phyloP scores from a whole-genome alignment of 2,329 filamentous ascomycete genomes.

The Madurella mycetomatis region DNA sequence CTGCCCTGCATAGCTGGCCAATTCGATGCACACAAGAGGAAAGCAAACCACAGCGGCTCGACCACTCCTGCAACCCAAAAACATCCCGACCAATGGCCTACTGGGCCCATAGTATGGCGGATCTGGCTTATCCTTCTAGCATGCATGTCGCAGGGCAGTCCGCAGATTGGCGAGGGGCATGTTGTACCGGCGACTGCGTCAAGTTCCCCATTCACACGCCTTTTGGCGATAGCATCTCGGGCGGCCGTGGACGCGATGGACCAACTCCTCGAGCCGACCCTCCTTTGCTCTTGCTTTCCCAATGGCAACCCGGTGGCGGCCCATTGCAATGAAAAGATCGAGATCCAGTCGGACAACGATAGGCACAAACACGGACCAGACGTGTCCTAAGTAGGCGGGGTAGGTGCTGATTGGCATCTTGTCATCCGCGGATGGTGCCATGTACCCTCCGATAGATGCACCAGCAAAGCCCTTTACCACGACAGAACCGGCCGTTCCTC shows the following conservation, averaged over 20 bases:
- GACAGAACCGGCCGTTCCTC: not conserved
- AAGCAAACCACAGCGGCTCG: not conserved
- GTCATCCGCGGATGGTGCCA: not conserved
- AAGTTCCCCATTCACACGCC: too few relatives aligned
- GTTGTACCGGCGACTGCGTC: constrained; percentile 1
- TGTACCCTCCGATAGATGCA: not conserved
- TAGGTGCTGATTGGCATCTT: too few relatives aligned
- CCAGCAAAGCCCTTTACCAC: not conserved
- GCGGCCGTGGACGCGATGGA: too few relatives aligned
- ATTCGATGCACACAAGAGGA: too few relatives aligned
- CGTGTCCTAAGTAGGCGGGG: too few relatives aligned
- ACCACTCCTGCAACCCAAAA: constrained; percentile 12
- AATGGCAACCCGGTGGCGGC: not conserved
- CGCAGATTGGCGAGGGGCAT: constrained; percentile 15
- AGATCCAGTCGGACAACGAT: too few relatives aligned
- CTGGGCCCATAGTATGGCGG: not conserved
- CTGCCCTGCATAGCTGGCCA: constrained; percentile 9
- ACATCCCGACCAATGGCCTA: constrained; percentile 1
- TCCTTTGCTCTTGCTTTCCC: not conserved
- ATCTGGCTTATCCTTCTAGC: constrained; percentile 4
- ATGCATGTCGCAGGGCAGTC: not conserved
- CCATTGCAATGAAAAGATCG: too few relatives aligned
- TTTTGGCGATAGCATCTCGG: too few relatives aligned
- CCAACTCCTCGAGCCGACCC: too few relatives aligned
- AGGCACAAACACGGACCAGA: too few relatives aligned